A percentile compares a stretch with the other conserved stretches of the same genome.
Evolutionary conservation across 192 early-diverging fungal species (phyloP).

Genomic region (Entomortierella beljakovae): DNA sequence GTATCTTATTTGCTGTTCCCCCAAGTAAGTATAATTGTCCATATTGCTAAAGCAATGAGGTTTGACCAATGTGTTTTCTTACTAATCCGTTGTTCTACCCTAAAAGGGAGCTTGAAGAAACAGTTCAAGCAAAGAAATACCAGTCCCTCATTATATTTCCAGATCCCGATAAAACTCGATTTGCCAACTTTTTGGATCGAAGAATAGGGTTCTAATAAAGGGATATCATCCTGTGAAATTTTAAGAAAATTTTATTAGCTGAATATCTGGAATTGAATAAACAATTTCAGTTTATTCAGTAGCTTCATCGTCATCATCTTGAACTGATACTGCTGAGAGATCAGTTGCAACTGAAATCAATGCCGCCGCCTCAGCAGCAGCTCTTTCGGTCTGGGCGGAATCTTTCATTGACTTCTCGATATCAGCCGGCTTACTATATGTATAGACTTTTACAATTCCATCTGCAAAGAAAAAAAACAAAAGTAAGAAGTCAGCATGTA

Average conservation of each 20-base stretch:
- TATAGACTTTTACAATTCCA: constrained; percentile 75
- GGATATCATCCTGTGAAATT: background rate
- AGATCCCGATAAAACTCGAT: constrained; percentile 33
- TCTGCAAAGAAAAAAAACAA: constrained; percentile 53
- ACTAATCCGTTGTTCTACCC: background rate
- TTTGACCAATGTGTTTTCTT: no score
- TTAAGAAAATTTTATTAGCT: background rate
- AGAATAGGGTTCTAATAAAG: constrained; percentile 21
- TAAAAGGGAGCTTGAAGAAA: constrained; percentile 32
- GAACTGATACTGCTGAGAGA: constrained; percentile 44
- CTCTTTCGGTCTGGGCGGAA: constrained; percentile 22
- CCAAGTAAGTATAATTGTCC: constrained; percentile 43
- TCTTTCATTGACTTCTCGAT: constrained; percentile 31
- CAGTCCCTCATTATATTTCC: constrained; percentile 45
- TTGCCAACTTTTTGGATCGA: constrained; percentile 50
- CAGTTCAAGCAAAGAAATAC: constrained; percentile 26
- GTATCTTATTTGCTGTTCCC: constrained; percentile 62
- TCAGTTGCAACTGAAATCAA: constrained; percentile 34
- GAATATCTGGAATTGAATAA: constrained; percentile 6
- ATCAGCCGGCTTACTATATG: constrained; percentile 51
- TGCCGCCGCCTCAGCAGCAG: constrained; percentile 20
- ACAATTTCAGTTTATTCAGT: constrained; percentile 12
- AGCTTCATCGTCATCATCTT: constrained; percentile 29
- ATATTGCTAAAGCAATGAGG: no score
- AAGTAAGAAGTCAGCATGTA: background rate